phyloP scores from a whole-genome alignment of 2,329 filamentous ascomycete species.

The Aureobasidium sp. region DNA sequence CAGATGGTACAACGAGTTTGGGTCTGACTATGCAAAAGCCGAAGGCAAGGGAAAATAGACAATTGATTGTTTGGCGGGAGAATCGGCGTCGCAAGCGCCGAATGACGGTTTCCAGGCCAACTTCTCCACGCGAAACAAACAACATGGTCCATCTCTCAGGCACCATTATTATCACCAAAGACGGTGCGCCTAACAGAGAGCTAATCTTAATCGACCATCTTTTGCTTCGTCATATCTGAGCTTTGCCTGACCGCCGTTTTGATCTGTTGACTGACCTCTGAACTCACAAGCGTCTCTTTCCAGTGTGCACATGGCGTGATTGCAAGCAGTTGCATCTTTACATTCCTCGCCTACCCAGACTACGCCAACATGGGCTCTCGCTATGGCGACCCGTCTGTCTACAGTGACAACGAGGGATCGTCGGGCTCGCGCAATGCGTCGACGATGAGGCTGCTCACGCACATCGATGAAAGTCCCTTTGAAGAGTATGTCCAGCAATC shows the following conservation, averaged over 20 bases:
- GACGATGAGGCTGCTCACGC: slow-evolving; percentile 46
- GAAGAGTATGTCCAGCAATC: slow-evolving; percentile 33
- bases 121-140: slow-evolving; percentile 10
- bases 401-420: slow-evolving; percentile 33
- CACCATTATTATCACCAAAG: not conserved
- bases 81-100: not conserved
- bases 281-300: slow-evolving; percentile 6
- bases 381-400: slow-evolving; percentile 39
- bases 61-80: slow-evolving; percentile 2
- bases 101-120: not conserved
- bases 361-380: slow-evolving; percentile 13
- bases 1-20: slow-evolving; percentile 27
- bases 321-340: not conserved
- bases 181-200: not conserved
- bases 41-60: slow-evolving; percentile 17
- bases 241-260: not conserved
- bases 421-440: slow-evolving; percentile 35
- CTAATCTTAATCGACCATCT: slow-evolving; percentile 2
- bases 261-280: not conserved
- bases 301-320: slow-evolving; percentile 1
- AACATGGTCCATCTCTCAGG: not conserved
- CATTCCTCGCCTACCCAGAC: slow-evolving; percentile 5
- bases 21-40: slow-evolving; percentile 22
- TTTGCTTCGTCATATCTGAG: slow-evolving; percentile 3
- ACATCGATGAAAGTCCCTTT: slow-evolving; percentile 37